Conservation (phyloP, 805 yeast species). For the Cyberlindnera saturnus region DNA sequence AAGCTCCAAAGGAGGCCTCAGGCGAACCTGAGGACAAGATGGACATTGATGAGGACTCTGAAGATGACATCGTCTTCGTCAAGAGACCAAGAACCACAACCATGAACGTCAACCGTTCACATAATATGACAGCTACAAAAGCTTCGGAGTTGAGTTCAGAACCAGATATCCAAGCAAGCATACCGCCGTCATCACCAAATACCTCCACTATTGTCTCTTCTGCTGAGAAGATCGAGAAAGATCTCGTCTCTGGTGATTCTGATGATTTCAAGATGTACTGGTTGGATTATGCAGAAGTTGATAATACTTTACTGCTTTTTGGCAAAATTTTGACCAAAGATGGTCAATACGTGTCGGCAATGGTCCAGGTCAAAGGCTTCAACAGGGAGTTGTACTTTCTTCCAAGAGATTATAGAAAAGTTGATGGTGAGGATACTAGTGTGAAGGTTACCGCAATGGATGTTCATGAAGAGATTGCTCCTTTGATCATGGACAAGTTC, state of each 20-base stretch:
- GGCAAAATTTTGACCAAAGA: slow-evolving; percentile 69
- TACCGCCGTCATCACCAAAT: slow-evolving; percentile 16
- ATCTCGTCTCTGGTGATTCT: slow-evolving; percentile 17
- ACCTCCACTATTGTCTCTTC: slow-evolving; percentile 2
- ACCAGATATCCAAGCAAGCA: slow-evolving; percentile 7
- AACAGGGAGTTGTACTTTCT: slow-evolving; percentile 69
- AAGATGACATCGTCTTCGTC: slow-evolving; percentile 51
- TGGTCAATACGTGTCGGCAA: slow-evolving; percentile 59
- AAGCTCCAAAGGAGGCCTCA: background rate
- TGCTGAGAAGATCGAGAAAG: slow-evolving; percentile 17
- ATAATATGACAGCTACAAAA: slow-evolving; percentile 33
- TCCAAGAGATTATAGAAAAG: slow-evolving; percentile 52
- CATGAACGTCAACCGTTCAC: slow-evolving; percentile 33
- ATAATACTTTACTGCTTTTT: slow-evolving; percentile 60
- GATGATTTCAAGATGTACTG: slow-evolving; percentile 68
- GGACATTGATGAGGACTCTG: slow-evolving; percentile 33
- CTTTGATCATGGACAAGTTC: slow-evolving; percentile 54
- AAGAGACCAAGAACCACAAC: slow-evolving; percentile 45
- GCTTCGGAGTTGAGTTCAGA: slow-evolving; percentile 2
- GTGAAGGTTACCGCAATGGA: slow-evolving; percentile 49
- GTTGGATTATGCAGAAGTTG: slow-evolving; percentile 83
- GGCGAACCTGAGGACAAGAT: background rate
- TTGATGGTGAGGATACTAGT: slow-evolving; percentile 35
- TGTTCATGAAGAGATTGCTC: slow-evolving; percentile 71
- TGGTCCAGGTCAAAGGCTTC: slow-evolving; percentile 69